phyloP scores from a whole-genome alignment of 2,329 filamentous ascomycete species.

The Dactylellina parvicollis region DNA sequence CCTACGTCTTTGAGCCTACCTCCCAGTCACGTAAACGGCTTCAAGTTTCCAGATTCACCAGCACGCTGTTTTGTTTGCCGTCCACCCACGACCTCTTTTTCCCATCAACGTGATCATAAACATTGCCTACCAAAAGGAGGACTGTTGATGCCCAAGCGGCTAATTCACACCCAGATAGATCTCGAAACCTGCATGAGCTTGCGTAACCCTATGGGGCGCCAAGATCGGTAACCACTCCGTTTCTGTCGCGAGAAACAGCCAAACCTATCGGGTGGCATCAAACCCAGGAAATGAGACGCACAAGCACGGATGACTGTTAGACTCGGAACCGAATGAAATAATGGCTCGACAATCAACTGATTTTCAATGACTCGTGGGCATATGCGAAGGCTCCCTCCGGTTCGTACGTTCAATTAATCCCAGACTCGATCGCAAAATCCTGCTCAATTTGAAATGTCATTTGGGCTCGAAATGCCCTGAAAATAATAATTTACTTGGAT shows the following conservation, averaged over 20 bases:
- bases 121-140: slow-evolving; percentile 1
- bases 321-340: slow-evolving; percentile 32
- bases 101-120: background rate
- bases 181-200: slow-evolving; percentile 50
- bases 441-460: slow-evolving; percentile 38
- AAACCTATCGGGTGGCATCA: slow-evolving; percentile 25
- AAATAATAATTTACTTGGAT: background rate
- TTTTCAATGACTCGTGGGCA: slow-evolving; percentile 14
- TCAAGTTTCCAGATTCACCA: slow-evolving; percentile 37
- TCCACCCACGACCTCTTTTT: slow-evolving; percentile 28
- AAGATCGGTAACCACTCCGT: slow-evolving; percentile 48
- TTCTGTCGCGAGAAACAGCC: slow-evolving; percentile 51
- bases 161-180: slow-evolving; percentile 46
- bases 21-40: slow-evolving; percentile 16
- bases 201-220: slow-evolving; percentile 53
- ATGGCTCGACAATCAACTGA: slow-evolving; percentile 47
- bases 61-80: slow-evolving; percentile 16
- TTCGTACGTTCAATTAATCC: slow-evolving; percentile 15
- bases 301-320: slow-evolving; percentile 38
- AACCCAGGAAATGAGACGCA: slow-evolving; percentile 46
- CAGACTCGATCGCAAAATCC: slow-evolving; percentile 25
- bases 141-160: slow-evolving; percentile 36
- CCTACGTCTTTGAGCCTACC: slow-evolving; percentile 4
- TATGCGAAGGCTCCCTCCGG: slow-evolving; percentile 11
- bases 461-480: slow-evolving; percentile 18